Conservation (phyloP, 352 stramenopile species). For the Pythium grandisporangium region DNA sequence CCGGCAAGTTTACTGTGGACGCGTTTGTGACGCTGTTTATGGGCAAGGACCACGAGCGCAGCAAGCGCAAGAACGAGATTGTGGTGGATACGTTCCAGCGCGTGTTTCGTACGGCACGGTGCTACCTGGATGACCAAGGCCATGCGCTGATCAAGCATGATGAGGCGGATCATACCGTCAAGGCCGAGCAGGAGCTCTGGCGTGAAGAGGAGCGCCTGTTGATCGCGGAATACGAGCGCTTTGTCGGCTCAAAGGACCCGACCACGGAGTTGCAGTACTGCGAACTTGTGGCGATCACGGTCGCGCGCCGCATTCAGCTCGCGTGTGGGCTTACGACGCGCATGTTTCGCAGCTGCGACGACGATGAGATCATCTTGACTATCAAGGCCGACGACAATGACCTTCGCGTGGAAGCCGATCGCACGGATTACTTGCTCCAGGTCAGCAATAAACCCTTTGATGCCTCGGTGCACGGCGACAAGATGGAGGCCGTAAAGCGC, state of each 20-base stretch:
- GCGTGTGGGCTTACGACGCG: constrained; percentile 69
- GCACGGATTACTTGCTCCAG: constrained; percentile 58
- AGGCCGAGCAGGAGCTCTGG: constrained; percentile 28
- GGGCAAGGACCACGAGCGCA: constrained; percentile 49
- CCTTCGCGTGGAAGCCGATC: constrained; percentile 58
- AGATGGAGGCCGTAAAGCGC: constrained; percentile 29
- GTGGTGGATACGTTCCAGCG: constrained; percentile 67
- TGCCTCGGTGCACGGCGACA: constrained; percentile 31
- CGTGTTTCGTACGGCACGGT: constrained; percentile 53
- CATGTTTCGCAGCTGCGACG: constrained; percentile 71
- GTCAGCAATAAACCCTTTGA: constrained; percentile 74
- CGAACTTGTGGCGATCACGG: constrained; percentile 50
- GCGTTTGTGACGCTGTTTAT: constrained; percentile 58
- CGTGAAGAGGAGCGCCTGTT: constrained; percentile 29
- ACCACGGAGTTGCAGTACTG: constrained; percentile 61
- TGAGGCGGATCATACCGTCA: constrained; percentile 42
- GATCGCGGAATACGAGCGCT: constrained; percentile 50
- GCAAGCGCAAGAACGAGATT: constrained; percentile 20
- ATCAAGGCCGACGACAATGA: constrained; percentile 75
- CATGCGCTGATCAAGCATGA: constrained; percentile 24
- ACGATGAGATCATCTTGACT: constrained; percentile 77
- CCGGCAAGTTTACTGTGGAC: constrained; percentile 48
- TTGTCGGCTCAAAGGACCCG: constrained; percentile 22
- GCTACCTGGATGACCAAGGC: constrained; percentile 60
- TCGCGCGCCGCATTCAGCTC: constrained; percentile 60